Conservation (phyloP, 345 rosid genomes). For the Hevea brasiliensis region DNA sequence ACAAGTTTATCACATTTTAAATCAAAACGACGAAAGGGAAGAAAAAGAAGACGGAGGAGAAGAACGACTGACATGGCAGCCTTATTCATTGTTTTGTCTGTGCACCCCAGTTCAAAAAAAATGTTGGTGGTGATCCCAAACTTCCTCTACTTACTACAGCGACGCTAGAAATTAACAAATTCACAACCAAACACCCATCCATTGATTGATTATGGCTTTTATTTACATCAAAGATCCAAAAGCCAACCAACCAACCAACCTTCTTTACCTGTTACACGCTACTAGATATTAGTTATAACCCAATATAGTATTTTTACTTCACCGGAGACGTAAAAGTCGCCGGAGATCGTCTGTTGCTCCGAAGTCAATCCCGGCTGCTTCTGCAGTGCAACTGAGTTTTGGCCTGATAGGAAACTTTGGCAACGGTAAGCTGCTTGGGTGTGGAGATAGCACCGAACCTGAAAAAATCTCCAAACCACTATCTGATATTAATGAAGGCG, state of each 20-base stretch:
- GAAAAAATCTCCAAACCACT: conserved; percentile 31
- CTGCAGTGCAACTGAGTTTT: conserved; percentile 28
- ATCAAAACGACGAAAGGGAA: too few species aligned
- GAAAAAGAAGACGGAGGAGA: not conserved
- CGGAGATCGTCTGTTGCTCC: conserved; percentile 67
- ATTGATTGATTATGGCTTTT: conserved; percentile 18
- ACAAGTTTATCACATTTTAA: too few species aligned
- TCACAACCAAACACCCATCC: conserved; percentile 1
- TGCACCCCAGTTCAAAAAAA: conserved; percentile 41
- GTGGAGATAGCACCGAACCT: conserved; percentile 30
- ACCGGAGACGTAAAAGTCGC: conserved; percentile 63
- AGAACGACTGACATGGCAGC: not conserved
- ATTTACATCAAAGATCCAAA: conserved; percentile 16
- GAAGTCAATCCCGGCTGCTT: conserved; percentile 42
- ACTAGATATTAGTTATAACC: not conserved
- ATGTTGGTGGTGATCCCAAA: conserved; percentile 12
- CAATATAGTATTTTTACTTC: conserved; percentile 13
- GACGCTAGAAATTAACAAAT: conserved; percentile 11
- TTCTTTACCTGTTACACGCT: not conserved
- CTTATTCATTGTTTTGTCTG: conserved; percentile 1
- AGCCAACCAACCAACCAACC: conserved; percentile 8
- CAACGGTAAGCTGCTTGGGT: conserved; percentile 35
- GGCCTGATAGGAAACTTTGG: conserved; percentile 31
- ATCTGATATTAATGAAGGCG: conserved; percentile 8
- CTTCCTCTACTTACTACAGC: not conserved